A percentile compares a stretch with the other conserved stretches of the same genome.
phyloP scores from a whole-genome alignment of 345 rosid species.

The Arabis hirsuta region DNA sequence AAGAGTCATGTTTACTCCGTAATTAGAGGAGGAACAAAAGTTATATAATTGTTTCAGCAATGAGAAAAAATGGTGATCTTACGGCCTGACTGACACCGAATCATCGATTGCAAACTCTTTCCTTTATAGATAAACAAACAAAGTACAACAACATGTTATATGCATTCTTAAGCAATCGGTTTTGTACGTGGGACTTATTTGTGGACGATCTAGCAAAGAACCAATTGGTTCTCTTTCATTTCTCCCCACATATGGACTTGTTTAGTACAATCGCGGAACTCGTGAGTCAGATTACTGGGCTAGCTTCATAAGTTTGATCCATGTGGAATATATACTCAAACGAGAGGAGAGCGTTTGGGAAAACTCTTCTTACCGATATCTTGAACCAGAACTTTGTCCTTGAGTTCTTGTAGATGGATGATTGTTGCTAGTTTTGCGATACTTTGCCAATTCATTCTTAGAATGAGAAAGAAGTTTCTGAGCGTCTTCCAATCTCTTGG shows the following conservation, averaged over 20 bases:
- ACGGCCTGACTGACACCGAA: neutral
- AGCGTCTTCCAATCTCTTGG: conserved; percentile 50
- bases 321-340: conserved; percentile 9
- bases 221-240: neutral
- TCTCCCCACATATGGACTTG: neutral
- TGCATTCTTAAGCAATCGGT: conserved; percentile 5
- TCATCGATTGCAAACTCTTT: conserved; percentile 6
- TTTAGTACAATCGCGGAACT: neutral
- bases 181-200: conserved; percentile 1
- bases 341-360: neutral
- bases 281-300: conserved; percentile 9
- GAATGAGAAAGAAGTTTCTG: conserved; percentile 62
- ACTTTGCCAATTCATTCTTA: conserved; percentile 60
- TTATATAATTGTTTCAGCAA: neutral
- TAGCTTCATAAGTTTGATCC: conserved; percentile 9
- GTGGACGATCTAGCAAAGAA: conserved; percentile 16
- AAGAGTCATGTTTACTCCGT: conserved; percentile 22
- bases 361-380: conserved; percentile 42
- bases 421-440: conserved; percentile 47
- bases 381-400: conserved; percentile 48
- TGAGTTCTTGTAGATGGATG: conserved; percentile 43
- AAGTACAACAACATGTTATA: conserved; percentile 30
- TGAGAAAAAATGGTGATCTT: neutral
- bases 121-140: conserved; percentile 16
- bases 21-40: conserved; percentile 10